Evolutionary conservation across 2,329 filamentous ascomycete species (phyloP).

Genomic region (Drechslerella stenobrocha): DNA sequence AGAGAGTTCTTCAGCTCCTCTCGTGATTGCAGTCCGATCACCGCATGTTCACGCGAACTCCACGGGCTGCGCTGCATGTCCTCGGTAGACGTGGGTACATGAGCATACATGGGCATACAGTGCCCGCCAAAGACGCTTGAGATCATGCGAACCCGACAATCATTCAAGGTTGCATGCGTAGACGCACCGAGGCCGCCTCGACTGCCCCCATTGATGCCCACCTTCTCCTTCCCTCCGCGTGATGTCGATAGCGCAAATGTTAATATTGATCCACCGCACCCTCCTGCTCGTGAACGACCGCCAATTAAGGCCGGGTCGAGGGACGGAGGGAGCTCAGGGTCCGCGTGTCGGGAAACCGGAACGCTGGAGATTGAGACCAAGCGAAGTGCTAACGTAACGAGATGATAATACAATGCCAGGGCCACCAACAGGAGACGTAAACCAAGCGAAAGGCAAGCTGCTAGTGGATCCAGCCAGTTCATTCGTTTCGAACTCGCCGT

Average conservation of each 20-base stretch:
- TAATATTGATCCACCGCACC: too few species aligned
- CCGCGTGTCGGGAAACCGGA: too few species aligned
- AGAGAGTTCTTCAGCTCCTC: slow-evolving; percentile 6
- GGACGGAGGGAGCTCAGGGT: slow-evolving; percentile 3
- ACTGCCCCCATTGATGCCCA: neutral
- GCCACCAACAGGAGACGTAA: too few species aligned
- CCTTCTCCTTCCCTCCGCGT: slow-evolving; percentile 2
- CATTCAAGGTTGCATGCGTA: slow-evolving; percentile 2
- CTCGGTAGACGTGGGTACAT: too few species aligned
- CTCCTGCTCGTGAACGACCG: too few species aligned
- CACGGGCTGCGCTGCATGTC: too few species aligned
- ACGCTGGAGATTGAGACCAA: neutral
- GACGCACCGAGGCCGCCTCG: neutral
- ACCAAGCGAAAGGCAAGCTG: too few species aligned
- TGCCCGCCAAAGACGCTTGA: too few species aligned
- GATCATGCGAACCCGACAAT: neutral
- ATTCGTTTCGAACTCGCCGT: neutral
- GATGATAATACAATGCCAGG: too few species aligned
- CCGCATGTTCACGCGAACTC: too few species aligned
- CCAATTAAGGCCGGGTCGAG: neutral
- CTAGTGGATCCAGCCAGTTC: too few species aligned
- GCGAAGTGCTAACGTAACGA: neutral
- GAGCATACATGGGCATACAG: too few species aligned
- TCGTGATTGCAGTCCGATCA: slow-evolving; percentile 4
- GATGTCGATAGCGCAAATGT: neutral